Conservation (phyloP, 2,329 filamentous ascomycete species). For the Paradendryphiella salina region DNA sequence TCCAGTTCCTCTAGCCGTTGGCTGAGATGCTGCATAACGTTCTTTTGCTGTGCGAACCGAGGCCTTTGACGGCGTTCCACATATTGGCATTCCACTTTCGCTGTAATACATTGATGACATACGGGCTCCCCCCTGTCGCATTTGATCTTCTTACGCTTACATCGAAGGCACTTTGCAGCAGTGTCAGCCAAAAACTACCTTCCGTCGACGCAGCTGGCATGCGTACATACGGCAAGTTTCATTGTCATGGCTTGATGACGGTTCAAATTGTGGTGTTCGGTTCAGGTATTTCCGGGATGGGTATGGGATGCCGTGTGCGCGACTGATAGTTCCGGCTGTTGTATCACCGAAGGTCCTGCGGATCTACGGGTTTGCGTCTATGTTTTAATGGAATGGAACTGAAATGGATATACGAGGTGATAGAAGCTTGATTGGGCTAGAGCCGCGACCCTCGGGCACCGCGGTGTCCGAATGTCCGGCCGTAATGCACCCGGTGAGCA, state of each 20-base stretch:
- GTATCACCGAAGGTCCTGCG: not conserved
- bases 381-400: not conserved
- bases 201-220: not conserved
- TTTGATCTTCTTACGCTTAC: conserved; percentile 36
- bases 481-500: not conserved
- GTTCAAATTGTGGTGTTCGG: not conserved
- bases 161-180: conserved; percentile 22
- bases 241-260: conserved; percentile 6
- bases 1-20: conserved; percentile 33
- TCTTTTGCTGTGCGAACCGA: conserved; percentile 29
- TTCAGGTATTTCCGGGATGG: not conserved
- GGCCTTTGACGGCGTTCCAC: conserved; percentile 33
- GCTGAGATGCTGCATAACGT: conserved; percentile 25
- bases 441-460: not conserved
- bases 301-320: not conserved
- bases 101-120: conserved; percentile 34
- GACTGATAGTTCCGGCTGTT: not conserved
- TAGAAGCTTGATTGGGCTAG: not conserved
- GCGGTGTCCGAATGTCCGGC: not conserved
- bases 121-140: conserved; percentile 31
- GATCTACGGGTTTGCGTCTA: not conserved
- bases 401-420: not conserved
- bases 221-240: conserved; percentile 21
- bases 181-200: not conserved
- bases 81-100: conserved; percentile 33